phyloP scores from a whole-genome alignment of 2,329 filamentous ascomycete genomes.

The Cladosporium sphaerospermum region DNA sequence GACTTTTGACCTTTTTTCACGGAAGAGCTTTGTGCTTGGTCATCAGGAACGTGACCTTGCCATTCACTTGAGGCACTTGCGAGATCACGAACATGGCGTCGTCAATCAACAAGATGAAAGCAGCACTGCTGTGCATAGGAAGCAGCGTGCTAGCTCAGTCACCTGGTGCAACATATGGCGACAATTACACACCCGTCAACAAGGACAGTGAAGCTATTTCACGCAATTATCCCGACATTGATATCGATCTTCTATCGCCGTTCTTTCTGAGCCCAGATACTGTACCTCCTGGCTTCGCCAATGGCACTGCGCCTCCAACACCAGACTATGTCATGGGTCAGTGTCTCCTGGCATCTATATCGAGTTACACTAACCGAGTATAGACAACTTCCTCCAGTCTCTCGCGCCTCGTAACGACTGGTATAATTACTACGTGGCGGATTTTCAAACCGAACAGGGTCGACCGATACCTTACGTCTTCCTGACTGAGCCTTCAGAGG shows the following conservation, averaged over 20 bases:
- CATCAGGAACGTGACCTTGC: not conserved
- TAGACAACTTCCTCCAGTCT: slow-evolving; percentile 15
- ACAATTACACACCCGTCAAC: not conserved
- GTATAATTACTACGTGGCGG: slow-evolving; percentile 15
- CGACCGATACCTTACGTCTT: slow-evolving; percentile 15
- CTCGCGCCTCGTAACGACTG: slow-evolving; percentile 17
- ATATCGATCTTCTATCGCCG: slow-evolving; percentile 28
- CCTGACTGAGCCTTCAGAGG: slow-evolving; percentile 10
- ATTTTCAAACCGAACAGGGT: slow-evolving; percentile 17
- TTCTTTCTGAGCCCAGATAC: slow-evolving; percentile 27
- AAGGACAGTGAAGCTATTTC: slow-evolving; percentile 19
- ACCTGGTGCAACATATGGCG: slow-evolving; percentile 4
- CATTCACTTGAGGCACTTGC: not conserved
- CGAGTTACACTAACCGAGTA: slow-evolving; percentile 1
- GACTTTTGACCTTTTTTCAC: too few relatives aligned
- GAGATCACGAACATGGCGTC: not conserved
- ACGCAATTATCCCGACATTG: slow-evolving; percentile 29
- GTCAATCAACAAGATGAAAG: not conserved
- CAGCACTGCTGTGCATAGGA: slow-evolving; percentile 3
- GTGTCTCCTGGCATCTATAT: not conserved
- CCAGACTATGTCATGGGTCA: slow-evolving; percentile 20
- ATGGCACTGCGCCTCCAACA: slow-evolving; percentile 31
- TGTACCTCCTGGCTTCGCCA: slow-evolving; percentile 24
- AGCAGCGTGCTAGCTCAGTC: slow-evolving; percentile 6
- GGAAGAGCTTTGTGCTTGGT: not conserved